Conservation (phyloP, 2,329 filamentous ascomycete genomes). For the Rosellinia necatrix region DNA sequence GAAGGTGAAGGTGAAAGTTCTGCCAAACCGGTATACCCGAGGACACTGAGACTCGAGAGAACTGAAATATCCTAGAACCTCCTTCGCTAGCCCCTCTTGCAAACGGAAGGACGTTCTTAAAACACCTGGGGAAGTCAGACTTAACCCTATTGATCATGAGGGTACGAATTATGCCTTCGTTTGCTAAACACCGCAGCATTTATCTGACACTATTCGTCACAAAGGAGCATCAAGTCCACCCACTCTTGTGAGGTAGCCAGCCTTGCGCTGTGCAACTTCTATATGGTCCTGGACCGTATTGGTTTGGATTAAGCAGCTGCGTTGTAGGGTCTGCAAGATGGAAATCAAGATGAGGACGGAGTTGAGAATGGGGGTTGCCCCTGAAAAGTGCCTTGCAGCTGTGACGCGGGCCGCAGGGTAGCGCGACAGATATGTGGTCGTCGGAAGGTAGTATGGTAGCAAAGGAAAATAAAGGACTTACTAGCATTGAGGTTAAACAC, state of each 20-base stretch:
- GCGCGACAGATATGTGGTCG: constrained; percentile 75
- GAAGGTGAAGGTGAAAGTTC: constrained; percentile 78
- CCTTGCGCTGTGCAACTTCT: constrained; percentile 63
- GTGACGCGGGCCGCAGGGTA: constrained; percentile 71
- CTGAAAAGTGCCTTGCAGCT: constrained; percentile 68
- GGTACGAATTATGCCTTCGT: constrained; percentile 74
- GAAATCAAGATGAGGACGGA: constrained; percentile 74
- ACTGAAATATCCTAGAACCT: constrained; percentile 70
- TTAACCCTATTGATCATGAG: constrained; percentile 59
- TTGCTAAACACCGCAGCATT: constrained; percentile 70
- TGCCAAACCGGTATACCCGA: constrained; percentile 72
- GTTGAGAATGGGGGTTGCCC: constrained; percentile 74
- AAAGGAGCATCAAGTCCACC: constrained; percentile 78
- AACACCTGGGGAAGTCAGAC: constrained; percentile 72
- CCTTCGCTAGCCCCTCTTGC: constrained; percentile 66
- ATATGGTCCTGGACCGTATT: constrained; percentile 79
- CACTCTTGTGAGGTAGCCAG: too few species aligned
- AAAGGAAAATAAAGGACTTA: constrained; percentile 76
- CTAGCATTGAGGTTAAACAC: constrained; percentile 67
- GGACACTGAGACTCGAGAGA: constrained; percentile 67
- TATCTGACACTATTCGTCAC: constrained; percentile 78
- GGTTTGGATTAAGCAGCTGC: constrained; percentile 76
- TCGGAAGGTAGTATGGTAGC: constrained; percentile 68
- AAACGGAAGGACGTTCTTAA: constrained; percentile 72
- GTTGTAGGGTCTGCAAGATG: constrained; percentile 74